phyloP scores from a whole-genome alignment of 768 basidiomycete species.

The Guyanaporus albipodus region DNA sequence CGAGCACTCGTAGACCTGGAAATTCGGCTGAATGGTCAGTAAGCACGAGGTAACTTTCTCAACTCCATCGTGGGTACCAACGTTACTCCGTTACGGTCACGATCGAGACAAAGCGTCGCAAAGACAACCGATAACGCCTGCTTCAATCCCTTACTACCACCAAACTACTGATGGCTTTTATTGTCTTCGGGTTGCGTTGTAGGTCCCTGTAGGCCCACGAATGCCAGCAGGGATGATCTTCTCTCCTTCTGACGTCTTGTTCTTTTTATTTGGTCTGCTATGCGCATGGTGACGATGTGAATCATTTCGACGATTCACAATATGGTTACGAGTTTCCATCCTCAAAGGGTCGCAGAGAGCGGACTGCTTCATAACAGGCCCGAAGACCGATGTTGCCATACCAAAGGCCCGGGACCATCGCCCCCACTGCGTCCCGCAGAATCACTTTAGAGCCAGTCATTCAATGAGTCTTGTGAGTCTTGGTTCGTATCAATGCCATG shows the following conservation, averaged over 20 bases:
- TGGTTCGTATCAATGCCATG: background rate
- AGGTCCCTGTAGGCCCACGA: constrained; percentile 23
- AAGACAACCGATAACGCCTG: background rate
- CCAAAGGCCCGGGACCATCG: background rate
- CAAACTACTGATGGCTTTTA: no score
- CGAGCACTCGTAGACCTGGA: no score
- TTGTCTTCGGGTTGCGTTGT: constrained; percentile 17
- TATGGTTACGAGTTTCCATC: constrained; percentile 1
- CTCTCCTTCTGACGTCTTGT: constrained; percentile 5
- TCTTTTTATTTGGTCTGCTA: constrained; percentile 16
- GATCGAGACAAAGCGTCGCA: constrained; percentile 13
- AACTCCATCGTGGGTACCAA: background rate
- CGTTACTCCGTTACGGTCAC: background rate
- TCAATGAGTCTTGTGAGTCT: constrained; percentile 20
- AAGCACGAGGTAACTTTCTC: background rate
- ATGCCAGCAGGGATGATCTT: background rate
- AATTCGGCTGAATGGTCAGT: no score
- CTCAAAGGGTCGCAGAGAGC: background rate
- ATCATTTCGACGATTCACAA: background rate
- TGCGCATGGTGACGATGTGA: constrained; percentile 11
- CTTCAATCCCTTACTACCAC: no score
- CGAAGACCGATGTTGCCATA: background rate
- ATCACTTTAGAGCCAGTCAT: background rate
- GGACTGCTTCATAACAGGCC: constrained; percentile 17
- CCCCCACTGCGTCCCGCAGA: background rate